A percentile compares a stretch with the other conserved stretches of the same genome.
Evolutionary conservation across 176 grass and related monocot species (phyloP).

Genomic region (Phoenix roebelenii): DNA sequence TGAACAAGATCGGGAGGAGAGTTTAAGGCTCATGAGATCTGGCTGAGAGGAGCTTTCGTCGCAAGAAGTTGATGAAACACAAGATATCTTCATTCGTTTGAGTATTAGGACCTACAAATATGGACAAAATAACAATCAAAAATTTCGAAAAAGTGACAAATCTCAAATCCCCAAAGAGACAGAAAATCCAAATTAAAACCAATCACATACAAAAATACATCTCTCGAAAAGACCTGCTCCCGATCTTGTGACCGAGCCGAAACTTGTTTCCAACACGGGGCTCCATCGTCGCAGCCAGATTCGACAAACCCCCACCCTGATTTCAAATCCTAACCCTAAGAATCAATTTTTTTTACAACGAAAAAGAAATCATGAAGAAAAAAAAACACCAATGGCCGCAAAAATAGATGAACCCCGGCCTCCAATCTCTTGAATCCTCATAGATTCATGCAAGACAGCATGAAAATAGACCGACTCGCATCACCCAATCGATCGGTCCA

Average conservation of each 20-base stretch:
- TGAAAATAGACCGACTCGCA: too few relatives aligned
- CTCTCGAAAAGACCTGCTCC: conserved; percentile 59
- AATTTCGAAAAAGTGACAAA: background rate
- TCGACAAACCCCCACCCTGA: background rate
- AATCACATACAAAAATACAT: conserved; percentile 38
- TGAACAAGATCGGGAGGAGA: background rate
- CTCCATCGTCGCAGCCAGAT: conserved; percentile 27
- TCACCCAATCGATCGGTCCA: too few relatives aligned
- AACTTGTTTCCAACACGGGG: conserved; percentile 62
- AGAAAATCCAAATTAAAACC: background rate
- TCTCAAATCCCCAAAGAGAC: background rate
- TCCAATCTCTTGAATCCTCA: too few relatives aligned
- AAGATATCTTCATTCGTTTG: conserved; percentile 77
- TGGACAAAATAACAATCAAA: conserved; percentile 9
- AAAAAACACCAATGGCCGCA: too few relatives aligned
- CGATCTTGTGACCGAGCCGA: conserved; percentile 51
- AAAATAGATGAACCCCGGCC: too few relatives aligned
- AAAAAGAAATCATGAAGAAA: conserved; percentile 17
- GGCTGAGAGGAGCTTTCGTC: conserved; percentile 68
- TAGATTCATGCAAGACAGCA: too few relatives aligned
- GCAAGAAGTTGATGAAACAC: conserved; percentile 89
- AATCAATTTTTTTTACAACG: conserved; percentile 26
- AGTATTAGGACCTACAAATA: conserved; percentile 55
- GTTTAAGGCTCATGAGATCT: conserved; percentile 48
- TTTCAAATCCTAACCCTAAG: background rate